Conservation (phyloP, 2,329 filamentous ascomycete species). For the Akanthomyces muscarius region DNA sequence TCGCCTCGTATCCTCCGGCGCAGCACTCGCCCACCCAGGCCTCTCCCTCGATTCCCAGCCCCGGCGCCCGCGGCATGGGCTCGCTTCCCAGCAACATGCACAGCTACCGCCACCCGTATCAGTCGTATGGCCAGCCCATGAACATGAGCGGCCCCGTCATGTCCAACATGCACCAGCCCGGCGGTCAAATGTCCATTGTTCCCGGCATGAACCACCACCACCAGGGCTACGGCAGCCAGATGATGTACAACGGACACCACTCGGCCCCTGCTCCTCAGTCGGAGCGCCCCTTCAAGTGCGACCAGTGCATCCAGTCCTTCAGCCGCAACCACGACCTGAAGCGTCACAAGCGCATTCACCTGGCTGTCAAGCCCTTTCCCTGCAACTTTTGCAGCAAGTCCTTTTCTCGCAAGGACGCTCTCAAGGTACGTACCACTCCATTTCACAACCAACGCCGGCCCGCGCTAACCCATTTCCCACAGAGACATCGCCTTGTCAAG, state of each 20-base stretch:
- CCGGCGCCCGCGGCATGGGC: slow-evolving; percentile 29
- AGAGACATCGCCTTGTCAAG: slow-evolving; percentile 63
- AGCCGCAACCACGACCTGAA: slow-evolving; percentile 96
- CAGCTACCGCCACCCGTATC: slow-evolving; percentile 39
- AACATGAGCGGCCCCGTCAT: slow-evolving; percentile 65
- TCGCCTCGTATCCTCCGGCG: slow-evolving; percentile 40
- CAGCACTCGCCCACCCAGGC: slow-evolving; percentile 38
- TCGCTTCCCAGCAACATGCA: not conserved
- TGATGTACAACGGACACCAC: slow-evolving; percentile 52
- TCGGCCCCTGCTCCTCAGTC: slow-evolving; percentile 50
- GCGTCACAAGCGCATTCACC: slow-evolving; percentile 89
- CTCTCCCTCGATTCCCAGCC: slow-evolving; percentile 42
- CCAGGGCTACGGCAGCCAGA: slow-evolving; percentile 54
- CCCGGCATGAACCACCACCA: slow-evolving; percentile 51
- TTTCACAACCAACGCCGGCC: not conserved
- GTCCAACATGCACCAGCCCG: slow-evolving; percentile 73
- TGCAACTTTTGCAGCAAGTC: slow-evolving; percentile 91
- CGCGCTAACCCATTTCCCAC: slow-evolving; percentile 12
- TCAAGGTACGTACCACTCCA: slow-evolving; percentile 66
- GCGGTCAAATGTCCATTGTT: slow-evolving; percentile 67
- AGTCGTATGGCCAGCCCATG: slow-evolving; percentile 49
- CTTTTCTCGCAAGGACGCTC: slow-evolving; percentile 91
- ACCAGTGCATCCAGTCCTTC: slow-evolving; percentile 88
- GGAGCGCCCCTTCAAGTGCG: slow-evolving; percentile 91
- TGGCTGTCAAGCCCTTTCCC: slow-evolving; percentile 93